A percentile compares a stretch with the other conserved stretches of the same genome.
Conservation (phyloP, 1,284 basidiomycete species). For the Ustilago curta region DNA sequence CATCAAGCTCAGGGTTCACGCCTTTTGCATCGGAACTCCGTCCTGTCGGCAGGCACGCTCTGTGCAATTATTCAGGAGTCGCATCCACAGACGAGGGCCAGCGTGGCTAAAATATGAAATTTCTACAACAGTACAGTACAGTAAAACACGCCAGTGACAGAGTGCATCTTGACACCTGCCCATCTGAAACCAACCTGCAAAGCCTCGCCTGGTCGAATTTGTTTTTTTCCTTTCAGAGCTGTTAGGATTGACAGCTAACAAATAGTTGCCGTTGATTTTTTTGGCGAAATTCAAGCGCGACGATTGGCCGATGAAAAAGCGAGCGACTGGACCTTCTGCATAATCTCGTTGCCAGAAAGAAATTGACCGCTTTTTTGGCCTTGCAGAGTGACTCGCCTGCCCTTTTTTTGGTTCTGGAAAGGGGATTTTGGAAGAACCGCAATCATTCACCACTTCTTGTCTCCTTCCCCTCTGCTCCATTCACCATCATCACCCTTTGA, state of each 20-base stretch:
- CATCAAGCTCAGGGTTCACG: constrained; percentile 17
- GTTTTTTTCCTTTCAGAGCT: not conserved
- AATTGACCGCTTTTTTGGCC: constrained; percentile 9
- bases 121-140: too few species aligned
- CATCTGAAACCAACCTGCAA: constrained; percentile 20
- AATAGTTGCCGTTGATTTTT: not conserved
- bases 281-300: constrained; percentile 4
- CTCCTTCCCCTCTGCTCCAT: not conserved
- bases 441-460: constrained; percentile 6
- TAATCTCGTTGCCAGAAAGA: constrained; percentile 18
- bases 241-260: constrained; percentile 6
- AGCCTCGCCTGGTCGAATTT: constrained; percentile 7
- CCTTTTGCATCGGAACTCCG: constrained; percentile 34
- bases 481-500: constrained; percentile 11
- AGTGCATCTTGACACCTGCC: too few species aligned
- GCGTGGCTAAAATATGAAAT: not conserved
- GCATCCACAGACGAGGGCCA: not conserved
- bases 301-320: constrained; percentile 41
- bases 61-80: not conserved
- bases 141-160: too few species aligned
- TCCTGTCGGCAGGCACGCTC: constrained; percentile 3
- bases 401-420: not conserved
- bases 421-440: constrained; percentile 3
- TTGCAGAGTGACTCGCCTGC: constrained; percentile 30
- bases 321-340: constrained; percentile 4